Evolutionary conservation across 2,329 filamentous ascomycete species (phyloP).

Genomic region (Colletotrichum lupini): DNA sequence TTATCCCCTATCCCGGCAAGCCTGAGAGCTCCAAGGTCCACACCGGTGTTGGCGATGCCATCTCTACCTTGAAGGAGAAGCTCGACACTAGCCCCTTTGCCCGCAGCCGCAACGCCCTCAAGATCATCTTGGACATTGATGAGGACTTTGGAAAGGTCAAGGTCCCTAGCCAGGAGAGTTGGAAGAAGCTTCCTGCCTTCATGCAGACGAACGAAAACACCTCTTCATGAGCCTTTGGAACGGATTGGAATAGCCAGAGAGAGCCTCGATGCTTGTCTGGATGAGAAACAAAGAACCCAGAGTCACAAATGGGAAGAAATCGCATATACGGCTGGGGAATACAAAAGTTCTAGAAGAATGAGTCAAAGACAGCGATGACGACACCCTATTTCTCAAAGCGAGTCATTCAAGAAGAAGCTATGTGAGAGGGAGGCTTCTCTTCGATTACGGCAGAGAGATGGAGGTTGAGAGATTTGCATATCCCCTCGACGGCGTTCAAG

Average conservation of each 20-base stretch:
- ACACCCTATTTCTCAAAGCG: conserved; percentile 3
- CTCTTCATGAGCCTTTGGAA: conserved; percentile 1
- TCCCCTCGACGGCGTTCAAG: conserved; percentile 29
- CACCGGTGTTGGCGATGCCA: conserved; percentile 71
- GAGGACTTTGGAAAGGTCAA: conserved; percentile 87
- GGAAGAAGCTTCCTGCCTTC: conserved; percentile 63
- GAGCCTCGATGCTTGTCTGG: neutral
- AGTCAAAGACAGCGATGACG: conserved; percentile 16
- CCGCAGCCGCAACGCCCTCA: conserved; percentile 87
- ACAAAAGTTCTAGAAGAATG: conserved; percentile 28
- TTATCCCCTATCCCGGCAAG: conserved; percentile 82
- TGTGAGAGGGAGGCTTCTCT: conserved; percentile 18
- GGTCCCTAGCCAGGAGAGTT: conserved; percentile 64
- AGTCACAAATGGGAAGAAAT: conserved; percentile 2
- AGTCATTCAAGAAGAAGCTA: conserved; percentile 9
- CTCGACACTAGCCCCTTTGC: conserved; percentile 63
- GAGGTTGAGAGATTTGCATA: conserved; percentile 20
- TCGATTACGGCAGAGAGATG: neutral
- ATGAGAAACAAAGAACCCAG: conserved; percentile 4
- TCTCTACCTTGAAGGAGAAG: conserved; percentile 72
- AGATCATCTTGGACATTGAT: conserved; percentile 94
- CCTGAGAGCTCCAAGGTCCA: conserved; percentile 63
- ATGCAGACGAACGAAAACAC: conserved; percentile 44
- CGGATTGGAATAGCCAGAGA: neutral
- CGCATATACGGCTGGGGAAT: conserved; percentile 25